Base-by-base conservation (phyloP, 805 yeast species). In the Wickerhamomyces rabaulensis region DNA sequence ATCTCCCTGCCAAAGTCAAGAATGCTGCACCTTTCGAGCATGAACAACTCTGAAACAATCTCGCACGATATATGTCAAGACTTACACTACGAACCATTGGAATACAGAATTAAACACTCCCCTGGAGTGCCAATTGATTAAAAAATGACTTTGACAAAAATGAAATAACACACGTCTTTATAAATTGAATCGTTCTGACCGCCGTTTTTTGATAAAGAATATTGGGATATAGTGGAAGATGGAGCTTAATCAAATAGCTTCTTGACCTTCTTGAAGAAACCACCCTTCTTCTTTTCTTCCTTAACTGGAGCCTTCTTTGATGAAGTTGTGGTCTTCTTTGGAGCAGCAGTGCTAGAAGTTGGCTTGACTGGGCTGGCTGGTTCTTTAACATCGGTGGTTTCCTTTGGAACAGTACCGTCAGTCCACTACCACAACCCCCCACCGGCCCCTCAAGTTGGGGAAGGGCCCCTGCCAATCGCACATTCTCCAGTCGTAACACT, bases 191-290 rank as follows among this genome's bases (percentile, higher is more conserved):
- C 15, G 10, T 25, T 25, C 9, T 9, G 27, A 25, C 27, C n/a
- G n/a, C n/a, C n/a, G n/a, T 25, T 9, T 25, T 25, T 25, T 25
- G 13, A 25, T 8, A 25, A 25, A 25, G 13, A 25, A 25, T 25
- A 10, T 25, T 25, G 12, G 27, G 12, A 10, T 25, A 9, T 25
- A 9, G 13, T 25, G 13, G 27, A 25, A 9, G 12, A n/a, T n/a
- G n/a, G n/a, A 22, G 15, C 38, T 31, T 47, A 53, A 12, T 45
- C 47, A 45, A 58, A 51, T 9, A 46, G 37, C 43, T 52, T 54
- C 29, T 58, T 58, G 37, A 58, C 40, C 46, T 51, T 55, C 43
- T 49, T 47, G 31, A 54, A 50, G 50, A 58, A 52, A 2, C 57
- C 54, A 37, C 54, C 51, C 47, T 56, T 56, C 52, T 57, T 55